phyloP scores from a whole-genome alignment of 768 basidiomycete genomes.

The Russula vinacea region DNA sequence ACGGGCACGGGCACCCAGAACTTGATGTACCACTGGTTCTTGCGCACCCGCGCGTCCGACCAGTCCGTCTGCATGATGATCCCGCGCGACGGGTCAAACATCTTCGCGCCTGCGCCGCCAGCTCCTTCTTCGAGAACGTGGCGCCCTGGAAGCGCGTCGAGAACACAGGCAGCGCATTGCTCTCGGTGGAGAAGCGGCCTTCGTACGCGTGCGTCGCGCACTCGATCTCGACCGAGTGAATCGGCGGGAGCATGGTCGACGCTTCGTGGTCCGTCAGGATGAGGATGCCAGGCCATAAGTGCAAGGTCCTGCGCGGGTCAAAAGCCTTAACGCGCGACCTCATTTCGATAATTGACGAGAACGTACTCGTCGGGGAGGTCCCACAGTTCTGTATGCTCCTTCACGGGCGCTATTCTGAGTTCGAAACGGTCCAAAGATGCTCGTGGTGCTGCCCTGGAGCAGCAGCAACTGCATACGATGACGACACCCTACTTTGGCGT shows the following conservation, averaged over 20 bases:
- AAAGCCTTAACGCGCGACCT: neutral
- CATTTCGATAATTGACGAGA: neutral
- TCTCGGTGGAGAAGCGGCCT: conserved; percentile 29
- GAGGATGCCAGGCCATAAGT: conserved; percentile 27
- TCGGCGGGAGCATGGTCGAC: conserved; percentile 6
- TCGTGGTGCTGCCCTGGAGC: conserved; percentile 4
- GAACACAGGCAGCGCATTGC: conserved; percentile 26
- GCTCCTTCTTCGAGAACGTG: conserved; percentile 7
- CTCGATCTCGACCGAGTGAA: conserved; percentile 21
- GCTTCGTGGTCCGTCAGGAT: conserved; percentile 26
- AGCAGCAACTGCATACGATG: conserved; percentile 14
- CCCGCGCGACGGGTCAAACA: conserved; percentile 19
- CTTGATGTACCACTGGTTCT: conserved; percentile 29
- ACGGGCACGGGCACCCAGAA: conserved; percentile 31
- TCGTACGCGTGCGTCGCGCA: conserved; percentile 29
- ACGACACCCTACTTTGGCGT: conserved; percentile 1
- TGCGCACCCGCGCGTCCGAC: conserved; percentile 22
- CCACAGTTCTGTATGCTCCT: conserved; percentile 29
- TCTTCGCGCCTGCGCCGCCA: neutral
- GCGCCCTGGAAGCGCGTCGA: conserved; percentile 19
- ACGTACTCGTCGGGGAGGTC: conserved; percentile 29
- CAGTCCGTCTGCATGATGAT: conserved; percentile 29
- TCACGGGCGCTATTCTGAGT: conserved; percentile 20
- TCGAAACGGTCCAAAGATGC: conserved; percentile 27
- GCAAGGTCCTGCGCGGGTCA: conserved; percentile 10